Conservation (phyloP, 1,284 basidiomycete species). For the Leccinum brunneo-olivaceum region DNA sequence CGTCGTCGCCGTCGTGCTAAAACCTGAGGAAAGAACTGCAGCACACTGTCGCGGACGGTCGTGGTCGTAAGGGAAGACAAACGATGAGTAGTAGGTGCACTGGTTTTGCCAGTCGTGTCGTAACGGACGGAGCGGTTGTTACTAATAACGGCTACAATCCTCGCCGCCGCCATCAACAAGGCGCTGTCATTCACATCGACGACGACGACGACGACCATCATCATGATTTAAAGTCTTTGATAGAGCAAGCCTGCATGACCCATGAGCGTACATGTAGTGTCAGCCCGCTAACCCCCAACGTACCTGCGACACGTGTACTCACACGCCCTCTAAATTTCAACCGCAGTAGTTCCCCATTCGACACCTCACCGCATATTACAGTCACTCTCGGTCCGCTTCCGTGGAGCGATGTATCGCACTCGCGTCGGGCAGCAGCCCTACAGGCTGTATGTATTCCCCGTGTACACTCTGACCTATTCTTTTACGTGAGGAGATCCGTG, state of each 20-base stretch:
- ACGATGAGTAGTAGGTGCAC: conserved; percentile 18
- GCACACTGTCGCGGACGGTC: conserved; percentile 10
- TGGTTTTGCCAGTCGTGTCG: conserved; percentile 30
- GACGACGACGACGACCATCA: conserved; percentile 9
- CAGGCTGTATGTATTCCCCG: conserved; percentile 5
- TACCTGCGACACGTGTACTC: conserved; percentile 29
- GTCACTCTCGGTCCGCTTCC: conserved; percentile 12
- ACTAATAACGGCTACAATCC: conserved; percentile 24
- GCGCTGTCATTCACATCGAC: conserved; percentile 14
- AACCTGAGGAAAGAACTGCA: conserved; percentile 6
- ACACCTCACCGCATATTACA: conserved; percentile 7
- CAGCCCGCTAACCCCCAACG: conserved; percentile 30
- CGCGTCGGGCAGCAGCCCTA: conserved; percentile 7
- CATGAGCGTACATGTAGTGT: too few species aligned
- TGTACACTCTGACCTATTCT: conserved; percentile 2
- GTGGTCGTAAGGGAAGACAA: conserved; percentile 20
- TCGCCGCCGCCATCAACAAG: conserved; percentile 19
- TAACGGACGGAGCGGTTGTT: conserved; percentile 27
- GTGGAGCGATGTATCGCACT: conserved; percentile 15
- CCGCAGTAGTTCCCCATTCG: conserved; percentile 23
- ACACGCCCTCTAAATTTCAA: conserved; percentile 27
- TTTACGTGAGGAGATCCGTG: conserved; percentile 19
- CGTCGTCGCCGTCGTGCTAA: conserved; percentile 14
- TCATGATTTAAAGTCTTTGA: neutral
- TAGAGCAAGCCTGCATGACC: neutral